Evolutionary conservation across 1,284 basidiomycete species (phyloP), one percentile per base, ranked within the genome.

Genomic region (Coniferiporia weirii): DNA sequence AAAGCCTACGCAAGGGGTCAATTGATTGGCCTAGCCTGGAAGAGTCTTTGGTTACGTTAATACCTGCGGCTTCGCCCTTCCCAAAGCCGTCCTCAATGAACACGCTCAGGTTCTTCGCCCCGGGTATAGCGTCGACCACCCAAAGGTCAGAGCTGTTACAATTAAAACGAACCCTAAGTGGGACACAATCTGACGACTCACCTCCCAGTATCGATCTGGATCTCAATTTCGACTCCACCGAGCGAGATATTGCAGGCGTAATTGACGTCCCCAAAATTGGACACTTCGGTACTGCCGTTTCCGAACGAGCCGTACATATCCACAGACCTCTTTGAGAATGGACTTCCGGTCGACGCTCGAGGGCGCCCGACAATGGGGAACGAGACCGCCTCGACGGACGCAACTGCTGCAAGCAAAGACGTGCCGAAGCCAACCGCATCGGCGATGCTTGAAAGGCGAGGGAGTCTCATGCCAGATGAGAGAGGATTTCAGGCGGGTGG

Each of bases 241-340:
- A 61, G 50, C 1, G 60, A 53, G n/a, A 61, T 71, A 56, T 81
- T 79, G 19, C 78, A 75, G 56, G 71, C 72, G 64, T 87, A 87
- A 62, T 72, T 71, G 19, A 82, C 63, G 67, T 82, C 79, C 12
- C 67, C 72, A 17, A 66, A 61, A 63, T 84, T 76, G 47, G 70
- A 68, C 40, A 80, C 64, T 27, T 68, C 65, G 4, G 36, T 48
- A 19, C 53, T 50, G 9, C 57, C 57, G 32, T 59, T 59, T 0
- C 36, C 57, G 22, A 45, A 53, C 10, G 50, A 43, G 19, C 57
- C 51, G 22, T 40, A 22, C 38, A 59, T 59, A 32, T 59, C 32
- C 51, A 54, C 49, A 12, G 35, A 19, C 4, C 57, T 53, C 10
- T 50, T 48, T 17, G 22, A 9, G 4, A 55, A 22, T 8, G 10